Conservation (phyloP, 495 filamentous ascomycete species). For the Cetradonia linearis region DNA sequence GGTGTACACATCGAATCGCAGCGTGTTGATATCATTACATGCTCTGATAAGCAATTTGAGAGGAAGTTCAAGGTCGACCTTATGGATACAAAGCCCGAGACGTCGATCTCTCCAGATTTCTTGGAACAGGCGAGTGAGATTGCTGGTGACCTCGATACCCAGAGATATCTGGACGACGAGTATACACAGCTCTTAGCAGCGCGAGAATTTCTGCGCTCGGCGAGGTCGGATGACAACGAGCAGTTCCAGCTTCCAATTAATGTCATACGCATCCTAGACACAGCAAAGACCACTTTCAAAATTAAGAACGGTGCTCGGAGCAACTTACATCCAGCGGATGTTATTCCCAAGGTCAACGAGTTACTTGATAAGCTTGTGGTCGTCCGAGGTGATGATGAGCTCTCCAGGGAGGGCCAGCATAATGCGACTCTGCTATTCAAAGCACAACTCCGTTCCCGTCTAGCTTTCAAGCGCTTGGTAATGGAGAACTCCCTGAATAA, state of each 20-base stretch:
- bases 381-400: conserved; percentile 70
- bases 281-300: conserved; percentile 78
- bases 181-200: conserved; percentile 68
- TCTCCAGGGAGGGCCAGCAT: conserved; percentile 77
- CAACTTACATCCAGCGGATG: conserved; percentile 81
- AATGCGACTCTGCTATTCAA: conserved; percentile 87
- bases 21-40: conserved; percentile 70
- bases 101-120: conserved; percentile 50
- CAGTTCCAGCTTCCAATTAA: conserved; percentile 88
- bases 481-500: conserved; percentile 76
- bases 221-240: conserved; percentile 59
- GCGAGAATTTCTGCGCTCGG: conserved; percentile 62
- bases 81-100: conserved; percentile 69
- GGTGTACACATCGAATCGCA: conserved; percentile 86
- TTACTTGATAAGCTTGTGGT: conserved; percentile 68
- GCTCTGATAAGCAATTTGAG: conserved; percentile 62
- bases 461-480: conserved; percentile 86
- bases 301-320: conserved; percentile 75
- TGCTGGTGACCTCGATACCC: conserved; percentile 71
- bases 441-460: conserved; percentile 73
- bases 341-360: conserved; percentile 68
- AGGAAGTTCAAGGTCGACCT: conserved; percentile 83
- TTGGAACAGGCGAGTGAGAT: conserved; percentile 85
- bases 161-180: conserved; percentile 77
- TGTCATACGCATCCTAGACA: conserved; percentile 78